Evolutionary conservation across 75 land plant genomes (phyloP).

Genomic region (Isoetes taiwanensis): DNA sequence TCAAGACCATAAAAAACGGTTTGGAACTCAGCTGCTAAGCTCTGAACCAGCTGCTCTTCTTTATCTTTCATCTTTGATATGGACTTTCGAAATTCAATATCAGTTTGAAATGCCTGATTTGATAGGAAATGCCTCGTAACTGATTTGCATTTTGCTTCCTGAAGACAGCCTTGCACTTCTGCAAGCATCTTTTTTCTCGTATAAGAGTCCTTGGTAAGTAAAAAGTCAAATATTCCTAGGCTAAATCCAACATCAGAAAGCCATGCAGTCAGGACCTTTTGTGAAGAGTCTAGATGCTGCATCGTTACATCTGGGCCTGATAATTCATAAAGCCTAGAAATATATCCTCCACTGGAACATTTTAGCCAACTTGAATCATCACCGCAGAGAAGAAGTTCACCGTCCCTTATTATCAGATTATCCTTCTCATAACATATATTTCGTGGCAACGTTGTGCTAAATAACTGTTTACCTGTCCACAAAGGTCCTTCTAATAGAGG

Average conservation of each 20-base stretch:
- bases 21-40: too few species aligned
- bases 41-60: too few species aligned
- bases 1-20: constrained; percentile 20
- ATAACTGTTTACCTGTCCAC: constrained; percentile 59
- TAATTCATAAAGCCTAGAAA: constrained; percentile 24
- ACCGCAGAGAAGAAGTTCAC: constrained; percentile 35
- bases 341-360: constrained; percentile 25
- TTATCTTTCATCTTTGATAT: too few species aligned
- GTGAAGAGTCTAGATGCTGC: constrained; percentile 35
- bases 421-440: too few species aligned
- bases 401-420: constrained; percentile 24
- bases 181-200: constrained; percentile 22
- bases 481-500: constrained; percentile 24
- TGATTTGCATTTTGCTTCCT: constrained; percentile 31
- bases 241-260: constrained; percentile 49
- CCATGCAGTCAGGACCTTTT: constrained; percentile 56
- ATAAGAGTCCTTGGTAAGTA: constrained; percentile 11
- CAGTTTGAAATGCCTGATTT: too few species aligned
- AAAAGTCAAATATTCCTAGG: constrained; percentile 46
- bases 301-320: constrained; percentile 54
- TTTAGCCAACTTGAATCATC: constrained; percentile 24
- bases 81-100: too few species aligned
- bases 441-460: constrained; percentile 52
- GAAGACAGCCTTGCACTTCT: constrained; percentile 23
- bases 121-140: too few species aligned